Base-by-base conservation (phyloP, 202 grass and related monocot species). In the Schoenoplectus tabernaemontani region DNA sequence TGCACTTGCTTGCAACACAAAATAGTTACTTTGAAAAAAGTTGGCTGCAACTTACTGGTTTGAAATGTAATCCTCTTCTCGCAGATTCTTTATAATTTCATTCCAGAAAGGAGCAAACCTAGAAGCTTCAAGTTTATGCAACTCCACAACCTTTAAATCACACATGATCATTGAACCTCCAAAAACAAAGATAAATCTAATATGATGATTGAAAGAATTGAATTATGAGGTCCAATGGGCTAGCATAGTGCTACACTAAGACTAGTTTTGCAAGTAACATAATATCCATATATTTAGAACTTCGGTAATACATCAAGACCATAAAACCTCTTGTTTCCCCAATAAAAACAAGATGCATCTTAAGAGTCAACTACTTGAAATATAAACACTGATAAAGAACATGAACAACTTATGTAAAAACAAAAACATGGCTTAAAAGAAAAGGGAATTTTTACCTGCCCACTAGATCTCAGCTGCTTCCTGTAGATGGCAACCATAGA, bases 101-200 rank as follows among this genome's bases (percentile, higher is more conserved):
- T 97, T 97, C 93, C 93, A 97, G 77, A 97, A 97, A 69, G 93
- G 93, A 79, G 93, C 79, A 56, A 97, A 97, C 89, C 77, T 93
- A 84, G 93, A 89, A 57, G 93, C 93, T 82, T 97, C 91, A 79
- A 93, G 88, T 89, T 90, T 97, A 59, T 85, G 84, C 50, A 97
- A 82, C 71, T 91, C 91, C 64, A 66, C 8, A 68, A 36, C 8
- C 93, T 97, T 86, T 17, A 66, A 62, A 70, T 74, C 33, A 7
- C 7, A 73, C 47, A 74, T 74, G 33, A 54, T 74, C 46, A 74
- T 13, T 63, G 5, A 30, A 79, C 66, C 51, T 68, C 37, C 83
- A 51, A 24, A 62, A 77, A 28, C 20, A 79, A 81, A 82, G 80
- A 81, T 59, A n/a, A 53, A 83, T 85, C 81, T 19, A 57, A 70